phyloP scores from a whole-genome alignment of 768 basidiomycete genomes.

The Naganishia antarctica region DNA sequence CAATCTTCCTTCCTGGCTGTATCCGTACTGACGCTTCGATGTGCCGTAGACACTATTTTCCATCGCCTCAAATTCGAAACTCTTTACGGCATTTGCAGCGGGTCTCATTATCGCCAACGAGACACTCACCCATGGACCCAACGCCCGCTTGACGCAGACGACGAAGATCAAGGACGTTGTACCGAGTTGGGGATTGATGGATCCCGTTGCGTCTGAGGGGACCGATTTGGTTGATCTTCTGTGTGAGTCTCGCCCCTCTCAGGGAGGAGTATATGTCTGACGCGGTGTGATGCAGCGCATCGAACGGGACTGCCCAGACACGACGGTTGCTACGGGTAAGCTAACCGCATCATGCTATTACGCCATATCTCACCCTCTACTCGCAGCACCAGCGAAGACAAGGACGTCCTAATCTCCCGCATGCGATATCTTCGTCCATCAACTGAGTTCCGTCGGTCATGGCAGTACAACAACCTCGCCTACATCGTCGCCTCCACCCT shows the following conservation, averaged over 20 bases:
- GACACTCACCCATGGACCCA: slow-evolving; percentile 1
- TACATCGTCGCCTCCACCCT: slow-evolving; percentile 34
- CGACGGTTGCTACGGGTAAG: slow-evolving; percentile 33
- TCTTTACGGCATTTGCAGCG: slow-evolving; percentile 36
- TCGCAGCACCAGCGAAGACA: background rate
- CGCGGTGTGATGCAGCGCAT: slow-evolving; percentile 31
- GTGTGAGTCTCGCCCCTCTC: slow-evolving; percentile 32
- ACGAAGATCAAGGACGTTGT: slow-evolving; percentile 41
- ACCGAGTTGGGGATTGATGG: slow-evolving; percentile 37
- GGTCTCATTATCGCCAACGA: slow-evolving; percentile 38
- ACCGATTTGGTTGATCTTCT: slow-evolving; percentile 37
- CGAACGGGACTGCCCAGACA: slow-evolving; percentile 40
- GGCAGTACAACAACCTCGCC: slow-evolving; percentile 44
- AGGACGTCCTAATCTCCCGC: background rate
- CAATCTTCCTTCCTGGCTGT: background rate
- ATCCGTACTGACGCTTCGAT: background rate
- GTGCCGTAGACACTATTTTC: slow-evolving; percentile 33
- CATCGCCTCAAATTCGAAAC: slow-evolving; percentile 46
- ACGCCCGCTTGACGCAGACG: slow-evolving; percentile 32
- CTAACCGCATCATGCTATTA: background rate
- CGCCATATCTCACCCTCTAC: background rate
- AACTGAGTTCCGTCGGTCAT: slow-evolving; percentile 33
- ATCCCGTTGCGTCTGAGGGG: slow-evolving; percentile 35
- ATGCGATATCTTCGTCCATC: slow-evolving; percentile 36
- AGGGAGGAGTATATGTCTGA: background rate